Conservation (phyloP, 2,329 filamentous ascomycete species). For the Colletotrichum viniferum region DNA sequence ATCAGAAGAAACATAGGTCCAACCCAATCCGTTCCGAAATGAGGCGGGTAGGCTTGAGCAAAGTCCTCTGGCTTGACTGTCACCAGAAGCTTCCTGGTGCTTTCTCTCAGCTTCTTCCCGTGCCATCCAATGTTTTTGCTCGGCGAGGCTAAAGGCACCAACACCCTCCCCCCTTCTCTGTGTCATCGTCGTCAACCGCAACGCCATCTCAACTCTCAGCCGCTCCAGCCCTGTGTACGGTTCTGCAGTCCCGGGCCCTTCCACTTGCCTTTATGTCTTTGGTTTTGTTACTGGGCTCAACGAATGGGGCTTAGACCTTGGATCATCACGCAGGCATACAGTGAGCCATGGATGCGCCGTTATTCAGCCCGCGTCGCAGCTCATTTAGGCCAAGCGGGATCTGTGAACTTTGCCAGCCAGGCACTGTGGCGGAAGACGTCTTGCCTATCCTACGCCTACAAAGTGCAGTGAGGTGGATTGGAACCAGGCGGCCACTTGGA, state of each 20-base stretch:
- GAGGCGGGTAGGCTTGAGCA: neutral
- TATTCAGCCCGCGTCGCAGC: neutral
- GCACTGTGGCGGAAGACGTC: neutral
- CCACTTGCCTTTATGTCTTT: no score
- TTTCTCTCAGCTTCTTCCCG: neutral
- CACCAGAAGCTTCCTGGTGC: neutral
- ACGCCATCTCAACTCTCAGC: neutral
- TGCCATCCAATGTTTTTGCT: slow-evolving; percentile 5
- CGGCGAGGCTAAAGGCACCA: neutral
- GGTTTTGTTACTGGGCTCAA: neutral
- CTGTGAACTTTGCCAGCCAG: neutral
- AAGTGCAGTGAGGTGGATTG: neutral
- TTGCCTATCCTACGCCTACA: neutral
- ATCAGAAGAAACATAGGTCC: neutral
- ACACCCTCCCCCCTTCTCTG: neutral
- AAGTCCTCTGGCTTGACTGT: neutral
- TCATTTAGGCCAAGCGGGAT: neutral
- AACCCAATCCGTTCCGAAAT: neutral
- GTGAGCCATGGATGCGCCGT: neutral
- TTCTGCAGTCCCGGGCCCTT: neutral
- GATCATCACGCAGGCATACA: neutral
- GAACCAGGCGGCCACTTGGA: neutral
- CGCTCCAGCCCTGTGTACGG: neutral
- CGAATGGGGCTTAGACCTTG: neutral
- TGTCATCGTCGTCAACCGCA: neutral